Conservation (phyloP, 139 green algal genomes). For the Chlorella vulgaris region DNA sequence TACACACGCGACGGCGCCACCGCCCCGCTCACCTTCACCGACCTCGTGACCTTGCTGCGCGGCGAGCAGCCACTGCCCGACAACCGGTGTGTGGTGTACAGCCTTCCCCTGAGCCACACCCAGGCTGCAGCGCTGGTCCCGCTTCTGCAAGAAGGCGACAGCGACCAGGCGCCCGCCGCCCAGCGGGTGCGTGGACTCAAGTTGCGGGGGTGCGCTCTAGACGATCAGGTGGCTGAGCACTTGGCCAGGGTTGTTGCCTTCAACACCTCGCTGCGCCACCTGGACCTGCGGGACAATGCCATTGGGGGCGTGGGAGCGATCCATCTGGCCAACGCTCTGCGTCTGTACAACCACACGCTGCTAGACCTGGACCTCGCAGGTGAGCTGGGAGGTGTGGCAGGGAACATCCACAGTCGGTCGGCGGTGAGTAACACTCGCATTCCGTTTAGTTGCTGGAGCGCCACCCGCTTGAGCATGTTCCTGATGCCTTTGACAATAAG, state of each 20-base stretch:
- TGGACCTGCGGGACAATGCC: conserved; percentile 13
- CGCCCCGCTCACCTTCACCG: not conserved
- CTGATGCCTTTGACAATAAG: too few relatives aligned
- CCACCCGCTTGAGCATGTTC: too few relatives aligned
- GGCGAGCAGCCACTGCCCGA: not conserved
- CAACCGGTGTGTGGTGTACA: not conserved
- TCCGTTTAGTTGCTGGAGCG: too few relatives aligned
- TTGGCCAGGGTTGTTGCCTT: not conserved
- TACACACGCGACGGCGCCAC: too few relatives aligned
- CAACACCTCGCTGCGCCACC: not conserved
- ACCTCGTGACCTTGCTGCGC: not conserved
- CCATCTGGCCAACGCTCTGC: conserved; percentile 11
- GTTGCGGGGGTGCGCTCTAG: conserved; percentile 11
- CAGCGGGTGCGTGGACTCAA: not conserved
- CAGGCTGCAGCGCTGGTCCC: not conserved
- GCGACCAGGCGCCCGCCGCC: too few relatives aligned
- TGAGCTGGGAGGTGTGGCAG: too few relatives aligned
- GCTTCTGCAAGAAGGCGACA: not conserved
- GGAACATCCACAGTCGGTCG: too few relatives aligned
- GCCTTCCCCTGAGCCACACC: not conserved
- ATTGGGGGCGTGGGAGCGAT: not conserved
- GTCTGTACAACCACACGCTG: conserved; percentile 8
- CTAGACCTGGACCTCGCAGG: not conserved
- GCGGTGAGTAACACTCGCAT: too few relatives aligned
- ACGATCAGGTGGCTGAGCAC: not conserved